These are phyloP conservation scores for Pichia norvegensis DNA, from an alignment of 1,139 yeast species.

Conservation along the genomic window DNA sequence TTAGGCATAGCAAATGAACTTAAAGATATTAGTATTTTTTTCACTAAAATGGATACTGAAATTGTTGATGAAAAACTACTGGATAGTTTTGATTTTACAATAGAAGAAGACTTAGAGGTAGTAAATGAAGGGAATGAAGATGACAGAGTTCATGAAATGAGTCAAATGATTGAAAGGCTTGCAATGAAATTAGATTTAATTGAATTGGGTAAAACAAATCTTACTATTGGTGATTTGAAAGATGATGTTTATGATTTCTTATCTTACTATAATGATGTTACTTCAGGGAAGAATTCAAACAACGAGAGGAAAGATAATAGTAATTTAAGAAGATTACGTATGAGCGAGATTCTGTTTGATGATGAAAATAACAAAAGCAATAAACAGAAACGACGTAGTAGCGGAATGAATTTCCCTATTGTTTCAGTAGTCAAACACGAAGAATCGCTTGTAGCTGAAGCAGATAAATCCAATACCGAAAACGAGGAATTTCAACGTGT, in stretches of 20 bases:
- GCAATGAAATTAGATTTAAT: conserved; percentile 17
- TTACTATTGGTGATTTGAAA: conserved; percentile 6
- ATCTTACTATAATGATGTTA: conserved; percentile 4
- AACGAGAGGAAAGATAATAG: neutral
- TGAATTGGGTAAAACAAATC: conserved; percentile 15
- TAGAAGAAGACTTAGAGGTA: conserved; percentile 6
- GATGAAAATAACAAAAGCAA: conserved; percentile 9
- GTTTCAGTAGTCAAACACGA: conserved; percentile 21
- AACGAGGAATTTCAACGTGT: conserved; percentile 18
- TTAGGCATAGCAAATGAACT: conserved; percentile 13
- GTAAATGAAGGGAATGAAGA: conserved; percentile 20
- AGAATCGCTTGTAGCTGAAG: neutral
- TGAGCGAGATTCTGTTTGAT: conserved; percentile 9
- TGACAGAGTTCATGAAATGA: conserved; percentile 15
- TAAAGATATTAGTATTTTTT: conserved; percentile 8
- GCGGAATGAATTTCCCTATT: conserved; percentile 23
- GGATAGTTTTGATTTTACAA: neutral
- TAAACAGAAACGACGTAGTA: conserved; percentile 19
- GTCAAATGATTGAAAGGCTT: conserved; percentile 14
- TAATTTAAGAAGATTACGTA: conserved; percentile 7
- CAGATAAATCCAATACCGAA: neutral
- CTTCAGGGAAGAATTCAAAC: conserved; percentile 1
- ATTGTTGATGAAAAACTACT: conserved; percentile 8
- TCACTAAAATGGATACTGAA: conserved; percentile 8
- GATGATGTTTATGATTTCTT: conserved; percentile 14